Conservation (phyloP, 2,329 filamentous ascomycete species). For the Hymenotorrendiella dingleyae region DNA sequence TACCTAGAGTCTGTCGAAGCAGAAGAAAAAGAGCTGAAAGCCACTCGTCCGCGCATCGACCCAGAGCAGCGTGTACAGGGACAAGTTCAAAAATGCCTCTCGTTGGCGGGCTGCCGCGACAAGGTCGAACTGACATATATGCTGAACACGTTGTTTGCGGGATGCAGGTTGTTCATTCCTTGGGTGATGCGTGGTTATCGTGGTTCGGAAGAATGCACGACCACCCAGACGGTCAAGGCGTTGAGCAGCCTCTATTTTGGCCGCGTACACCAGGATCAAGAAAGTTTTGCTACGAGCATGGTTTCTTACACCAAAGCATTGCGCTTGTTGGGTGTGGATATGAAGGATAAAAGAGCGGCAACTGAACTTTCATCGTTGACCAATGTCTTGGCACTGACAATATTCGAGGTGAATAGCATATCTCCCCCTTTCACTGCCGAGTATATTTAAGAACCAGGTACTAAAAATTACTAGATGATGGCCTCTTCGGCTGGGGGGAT, state of each 20-base stretch:
- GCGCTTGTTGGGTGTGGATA: slow-evolving; percentile 10
- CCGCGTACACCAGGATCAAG: slow-evolving; percentile 8
- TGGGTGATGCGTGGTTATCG: slow-evolving; percentile 8
- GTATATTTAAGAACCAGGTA: neutral
- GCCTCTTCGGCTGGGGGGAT: slow-evolving; percentile 8
- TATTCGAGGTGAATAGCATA: slow-evolving; percentile 11
- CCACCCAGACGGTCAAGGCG: slow-evolving; percentile 13
- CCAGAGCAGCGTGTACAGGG: neutral
- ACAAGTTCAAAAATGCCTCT: slow-evolving; percentile 1
- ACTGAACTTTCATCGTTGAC: slow-evolving; percentile 8
- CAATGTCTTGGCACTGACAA: slow-evolving; percentile 10
- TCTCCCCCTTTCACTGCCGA: too few relatives aligned
- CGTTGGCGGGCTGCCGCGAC: neutral
- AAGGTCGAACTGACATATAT: slow-evolving; percentile 9
- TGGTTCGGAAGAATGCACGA: slow-evolving; percentile 10
- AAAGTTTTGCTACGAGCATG: slow-evolving; percentile 8
- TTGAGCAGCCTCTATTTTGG: slow-evolving; percentile 13
- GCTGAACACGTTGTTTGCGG: slow-evolving; percentile 8
- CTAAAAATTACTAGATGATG: slow-evolving; percentile 9
- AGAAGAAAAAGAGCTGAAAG: slow-evolving; percentile 7
- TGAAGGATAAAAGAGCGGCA: slow-evolving; percentile 7
- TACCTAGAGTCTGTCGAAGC: slow-evolving; percentile 15
- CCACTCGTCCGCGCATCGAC: neutral
- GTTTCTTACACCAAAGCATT: slow-evolving; percentile 14
- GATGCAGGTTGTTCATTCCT: slow-evolving; percentile 9